Percentiles rank a stretch among this genome's conserved stretches.
phyloP scores from a whole-genome alignment of 2,329 filamentous ascomycete species.

The Fonsecaea nubica region DNA sequence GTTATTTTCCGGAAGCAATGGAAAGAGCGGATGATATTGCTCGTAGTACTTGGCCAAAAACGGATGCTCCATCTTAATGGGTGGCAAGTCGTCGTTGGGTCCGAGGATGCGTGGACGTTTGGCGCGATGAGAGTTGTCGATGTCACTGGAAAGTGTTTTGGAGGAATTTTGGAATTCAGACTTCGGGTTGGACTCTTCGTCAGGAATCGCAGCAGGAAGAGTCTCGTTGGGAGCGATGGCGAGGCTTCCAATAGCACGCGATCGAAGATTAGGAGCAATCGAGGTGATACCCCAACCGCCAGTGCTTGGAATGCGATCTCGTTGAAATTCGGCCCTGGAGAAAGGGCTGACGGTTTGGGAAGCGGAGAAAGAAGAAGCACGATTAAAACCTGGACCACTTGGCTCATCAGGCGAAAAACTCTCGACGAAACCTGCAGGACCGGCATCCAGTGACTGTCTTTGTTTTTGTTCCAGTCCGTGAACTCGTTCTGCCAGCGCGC shows the following conservation, averaged over 20 bases:
- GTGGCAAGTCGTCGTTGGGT: slow-evolving; percentile 14
- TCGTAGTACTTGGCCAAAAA: slow-evolving; percentile 35
- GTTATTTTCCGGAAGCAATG: slow-evolving; percentile 34
- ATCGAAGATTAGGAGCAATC: slow-evolving; percentile 9
- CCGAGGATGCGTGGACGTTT: slow-evolving; percentile 29
- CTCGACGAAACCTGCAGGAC: slow-evolving; percentile 41
- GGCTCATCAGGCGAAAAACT: slow-evolving; percentile 58
- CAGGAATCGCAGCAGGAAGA: slow-evolving; percentile 19
- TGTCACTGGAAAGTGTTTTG: slow-evolving; percentile 23
- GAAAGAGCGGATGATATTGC: slow-evolving; percentile 35
- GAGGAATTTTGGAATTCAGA: slow-evolving; percentile 13
- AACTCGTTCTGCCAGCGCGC: slow-evolving; percentile 84
- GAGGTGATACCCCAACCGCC: slow-evolving; percentile 29
- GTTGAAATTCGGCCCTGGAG: slow-evolving; percentile 29
- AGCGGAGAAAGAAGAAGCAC: slow-evolving; percentile 55
- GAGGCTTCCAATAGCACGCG: slow-evolving; percentile 35
- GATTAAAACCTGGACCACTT: slow-evolving; percentile 47
- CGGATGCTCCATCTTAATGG: slow-evolving; percentile 16
- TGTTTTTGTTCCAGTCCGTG: slow-evolving; percentile 82
- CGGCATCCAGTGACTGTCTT: slow-evolving; percentile 43
- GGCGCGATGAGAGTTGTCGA: slow-evolving; percentile 26
- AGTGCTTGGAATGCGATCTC: slow-evolving; percentile 35
- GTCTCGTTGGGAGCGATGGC: slow-evolving; percentile 39
- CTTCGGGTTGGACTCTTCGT: slow-evolving; percentile 19
- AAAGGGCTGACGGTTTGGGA: slow-evolving; percentile 43